phyloP scores from a whole-genome alignment of 2,329 filamentous ascomycete genomes.

The Hymenoscyphus salicellus region DNA sequence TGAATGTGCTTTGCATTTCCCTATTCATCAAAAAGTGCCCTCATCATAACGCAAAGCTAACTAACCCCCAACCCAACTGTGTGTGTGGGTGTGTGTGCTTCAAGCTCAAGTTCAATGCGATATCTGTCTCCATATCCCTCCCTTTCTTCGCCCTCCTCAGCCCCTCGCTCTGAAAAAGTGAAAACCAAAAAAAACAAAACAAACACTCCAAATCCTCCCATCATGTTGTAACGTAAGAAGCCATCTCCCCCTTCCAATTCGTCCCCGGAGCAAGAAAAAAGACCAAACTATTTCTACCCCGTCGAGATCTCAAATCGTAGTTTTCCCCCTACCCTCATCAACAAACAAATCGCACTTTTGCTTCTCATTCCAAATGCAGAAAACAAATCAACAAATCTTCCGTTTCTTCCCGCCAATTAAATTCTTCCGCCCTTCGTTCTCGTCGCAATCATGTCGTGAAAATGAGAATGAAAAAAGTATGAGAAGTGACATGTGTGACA shows the following conservation, averaged over 20 bases:
- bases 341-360: slow-evolving; percentile 13
- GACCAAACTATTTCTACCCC: slow-evolving; percentile 18
- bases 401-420: slow-evolving; percentile 11
- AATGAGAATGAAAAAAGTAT: slow-evolving; percentile 12
- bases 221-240: slow-evolving; percentile 1
- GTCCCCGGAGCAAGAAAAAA: slow-evolving; percentile 27
- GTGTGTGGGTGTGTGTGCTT: not conserved
- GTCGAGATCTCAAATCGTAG: slow-evolving; percentile 22
- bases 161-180: not conserved
- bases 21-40: too few species aligned
- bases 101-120: slow-evolving; percentile 9
- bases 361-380: not conserved
- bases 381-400: slow-evolving; percentile 7
- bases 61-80: not conserved
- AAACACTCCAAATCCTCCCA: not conserved
- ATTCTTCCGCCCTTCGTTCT: slow-evolving; percentile 12
- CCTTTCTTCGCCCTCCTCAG: not conserved
- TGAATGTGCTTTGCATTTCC: too few species aligned
- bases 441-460: slow-evolving; percentile 11
- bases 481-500: slow-evolving; percentile 1
- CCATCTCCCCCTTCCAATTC: not conserved
- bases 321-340: not conserved
- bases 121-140: slow-evolving; percentile 15
- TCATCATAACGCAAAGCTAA: not conserved
- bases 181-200: not conserved